These are phyloP conservation scores for Penicillium cataractarum DNA, from an alignment of 495 filamentous ascomycete species.

Conservation along the genomic window DNA sequence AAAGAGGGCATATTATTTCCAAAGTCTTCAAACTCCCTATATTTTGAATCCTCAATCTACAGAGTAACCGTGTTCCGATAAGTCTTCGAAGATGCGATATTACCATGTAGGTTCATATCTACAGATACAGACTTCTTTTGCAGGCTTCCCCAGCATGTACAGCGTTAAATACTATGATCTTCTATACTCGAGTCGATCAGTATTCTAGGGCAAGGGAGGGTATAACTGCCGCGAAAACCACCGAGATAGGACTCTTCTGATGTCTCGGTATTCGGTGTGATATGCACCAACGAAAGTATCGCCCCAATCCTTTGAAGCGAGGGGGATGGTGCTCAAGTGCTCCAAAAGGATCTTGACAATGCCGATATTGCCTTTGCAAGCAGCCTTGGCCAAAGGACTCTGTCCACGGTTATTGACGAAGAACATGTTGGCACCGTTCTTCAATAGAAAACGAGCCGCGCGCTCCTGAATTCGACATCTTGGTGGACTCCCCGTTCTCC, in stretches of 20 bases:
- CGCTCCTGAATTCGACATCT: neutral
- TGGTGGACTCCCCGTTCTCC: neutral
- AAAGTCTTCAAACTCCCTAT: too few species aligned
- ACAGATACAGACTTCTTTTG: too few species aligned
- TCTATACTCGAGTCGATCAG: neutral
- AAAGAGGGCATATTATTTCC: too few species aligned
- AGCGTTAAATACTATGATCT: too few species aligned
- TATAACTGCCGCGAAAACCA: neutral
- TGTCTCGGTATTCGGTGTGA: neutral
- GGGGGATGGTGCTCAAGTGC: too few species aligned
- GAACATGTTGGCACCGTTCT: neutral
- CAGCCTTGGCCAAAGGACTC: neutral
- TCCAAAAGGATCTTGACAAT: neutral
- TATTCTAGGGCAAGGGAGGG: neutral
- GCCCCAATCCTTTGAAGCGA: too few species aligned
- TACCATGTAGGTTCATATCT: too few species aligned
- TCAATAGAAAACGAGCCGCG: neutral
- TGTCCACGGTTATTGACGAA: neutral
- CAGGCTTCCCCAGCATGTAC: too few species aligned
- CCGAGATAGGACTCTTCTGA: neutral
- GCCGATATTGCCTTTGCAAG: neutral
- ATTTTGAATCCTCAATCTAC: too few species aligned
- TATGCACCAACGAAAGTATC: too few species aligned
- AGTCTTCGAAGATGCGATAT: too few species aligned
- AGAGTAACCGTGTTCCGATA: too few species aligned